Base-by-base conservation (phyloP, 1,284 basidiomycete genomes). In the Pholiota adiposa region DNA sequence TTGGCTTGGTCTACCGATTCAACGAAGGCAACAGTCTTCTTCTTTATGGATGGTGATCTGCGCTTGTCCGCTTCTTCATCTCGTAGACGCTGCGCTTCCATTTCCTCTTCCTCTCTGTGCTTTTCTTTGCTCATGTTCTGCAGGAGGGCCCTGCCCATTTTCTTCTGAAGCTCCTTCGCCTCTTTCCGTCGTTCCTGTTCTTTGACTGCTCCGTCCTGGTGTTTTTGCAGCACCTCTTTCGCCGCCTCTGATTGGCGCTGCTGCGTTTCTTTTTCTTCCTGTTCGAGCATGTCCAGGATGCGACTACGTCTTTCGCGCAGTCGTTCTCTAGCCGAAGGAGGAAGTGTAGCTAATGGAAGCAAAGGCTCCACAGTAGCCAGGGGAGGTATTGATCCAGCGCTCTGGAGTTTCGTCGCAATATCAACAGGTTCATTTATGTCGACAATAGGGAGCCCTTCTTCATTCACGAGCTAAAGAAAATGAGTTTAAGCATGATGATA, bases 381-480 rank as follows among this genome's bases (percentile, higher is more conserved):
- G 6, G 68, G 53, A 21, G 64, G 63, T 21, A 63, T 59, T 9
- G 65, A 67, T 21, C 56, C 61, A 18, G 63, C 55, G 2, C 53
- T 61, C 27, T 56, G 62, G 18, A 57, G 46, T 33, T 67, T 59
- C 41, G 29, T 38, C 8, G 62, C 31, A 21, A 51, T 51, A 29
- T 68, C 63, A 4, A 81, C 65, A 50, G 84, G 83, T 67, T 93
- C 91, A n/a, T 81, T 81, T 58, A 93, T 88, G 34, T 92, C 90
- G 64, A 92, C 77, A 61, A 93, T 87, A 11, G 90, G 90, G 33
- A 91, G 79, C 1, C 89, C 90, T 55, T 92, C 89, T 69, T 91
- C 89, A 67, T 89, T 90, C 34, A 89, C 67, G 54, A 87, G 75
- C 89, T 92, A 64, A 48, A 50, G 59, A 55, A 36, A 46, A 16